Evolutionary conservation across 2,329 filamentous ascomycete genomes (phyloP).

Genomic region (Cladosporium sp.): DNA sequence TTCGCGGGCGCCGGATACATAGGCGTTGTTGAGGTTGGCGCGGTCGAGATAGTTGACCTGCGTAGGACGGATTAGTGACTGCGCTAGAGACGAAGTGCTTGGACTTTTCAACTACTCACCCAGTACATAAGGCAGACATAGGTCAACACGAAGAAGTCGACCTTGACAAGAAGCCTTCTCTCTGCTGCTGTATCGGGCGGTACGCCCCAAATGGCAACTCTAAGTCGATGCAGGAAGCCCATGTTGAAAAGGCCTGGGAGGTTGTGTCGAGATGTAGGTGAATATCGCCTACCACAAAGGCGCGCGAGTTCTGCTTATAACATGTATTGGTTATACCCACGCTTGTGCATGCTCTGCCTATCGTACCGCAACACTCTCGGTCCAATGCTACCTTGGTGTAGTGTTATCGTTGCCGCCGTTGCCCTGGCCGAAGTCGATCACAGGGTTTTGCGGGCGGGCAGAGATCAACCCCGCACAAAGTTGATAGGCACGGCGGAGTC

Average conservation of each 20-base stretch:
- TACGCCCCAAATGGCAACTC: slow-evolving; percentile 30
- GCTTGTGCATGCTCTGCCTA: slow-evolving; percentile 8
- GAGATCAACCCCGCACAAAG: not conserved
- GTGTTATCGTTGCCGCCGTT: slow-evolving; percentile 5
- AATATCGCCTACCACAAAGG: not conserved
- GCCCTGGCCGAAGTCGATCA: not conserved
- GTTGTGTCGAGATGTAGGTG: not conserved
- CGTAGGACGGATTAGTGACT: not conserved
- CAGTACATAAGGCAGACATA: slow-evolving; percentile 45
- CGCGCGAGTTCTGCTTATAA: not conserved
- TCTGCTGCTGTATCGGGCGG: slow-evolving; percentile 30
- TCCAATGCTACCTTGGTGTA: slow-evolving; percentile 2
- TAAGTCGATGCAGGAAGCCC: slow-evolving; percentile 26
- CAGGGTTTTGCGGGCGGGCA: slow-evolving; percentile 1
- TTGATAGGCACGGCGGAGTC: not conserved
- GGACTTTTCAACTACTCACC: slow-evolving; percentile 3
- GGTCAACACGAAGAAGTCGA: slow-evolving; percentile 37
- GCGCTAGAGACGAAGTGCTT: not conserved
- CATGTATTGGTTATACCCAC: not conserved
- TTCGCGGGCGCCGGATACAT: slow-evolving; percentile 56
- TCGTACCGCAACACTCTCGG: not conserved
- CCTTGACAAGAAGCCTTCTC: slow-evolving; percentile 29
- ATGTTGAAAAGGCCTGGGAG: slow-evolving; percentile 19
- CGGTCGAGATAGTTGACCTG: slow-evolving; percentile 46
- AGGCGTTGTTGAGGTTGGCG: slow-evolving; percentile 56